Percentiles rank a stretch among this genome's conserved stretches.
Evolutionary conservation across 768 basidiomycete genomes (phyloP).

Genomic region (Pleurotus citrinopileatus): DNA sequence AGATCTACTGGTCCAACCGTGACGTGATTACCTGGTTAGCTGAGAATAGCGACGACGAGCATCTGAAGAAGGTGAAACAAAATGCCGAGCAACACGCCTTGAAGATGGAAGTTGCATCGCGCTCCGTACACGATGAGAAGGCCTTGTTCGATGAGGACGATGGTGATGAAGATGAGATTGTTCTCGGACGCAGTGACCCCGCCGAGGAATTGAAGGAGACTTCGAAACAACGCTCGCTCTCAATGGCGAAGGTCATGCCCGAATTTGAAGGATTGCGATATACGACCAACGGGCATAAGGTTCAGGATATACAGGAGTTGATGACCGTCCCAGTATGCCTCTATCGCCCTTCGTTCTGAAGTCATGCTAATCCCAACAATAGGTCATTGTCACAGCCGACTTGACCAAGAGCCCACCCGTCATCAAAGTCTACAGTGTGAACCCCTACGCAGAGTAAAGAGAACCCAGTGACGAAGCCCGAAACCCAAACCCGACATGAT

Average conservation of each 20-base stretch:
- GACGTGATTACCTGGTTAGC: slow-evolving; percentile 96
- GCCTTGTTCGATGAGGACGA: slow-evolving; percentile 90
- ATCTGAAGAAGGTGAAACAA: slow-evolving; percentile 91
- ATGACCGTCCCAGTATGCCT: slow-evolving; percentile 86
- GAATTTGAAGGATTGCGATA: slow-evolving; percentile 81
- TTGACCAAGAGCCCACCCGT: slow-evolving; percentile 95
- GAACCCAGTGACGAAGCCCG: slow-evolving; percentile 32
- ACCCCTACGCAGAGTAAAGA: slow-evolving; percentile 74
- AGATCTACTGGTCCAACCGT: slow-evolving; percentile 94
- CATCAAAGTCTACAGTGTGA: slow-evolving; percentile 96
- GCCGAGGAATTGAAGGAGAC: slow-evolving; percentile 43
- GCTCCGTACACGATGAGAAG: slow-evolving; percentile 82
- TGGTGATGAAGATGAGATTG: slow-evolving; percentile 78
- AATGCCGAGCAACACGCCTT: slow-evolving; percentile 87
- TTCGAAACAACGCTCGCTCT: slow-evolving; percentile 76
- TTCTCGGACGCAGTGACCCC: slow-evolving; percentile 58
- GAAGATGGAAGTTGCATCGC: slow-evolving; percentile 89
- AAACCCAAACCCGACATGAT: no score
- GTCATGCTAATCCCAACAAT: slow-evolving; percentile 13
- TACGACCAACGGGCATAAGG: slow-evolving; percentile 79
- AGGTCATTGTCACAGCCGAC: slow-evolving; percentile 96
- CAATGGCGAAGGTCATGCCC: slow-evolving; percentile 72
- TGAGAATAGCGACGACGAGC: slow-evolving; percentile 94
- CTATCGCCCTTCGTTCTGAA: not conserved
- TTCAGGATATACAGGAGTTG: slow-evolving; percentile 92